Conservation (phyloP, 2,329 filamentous ascomycete genomes). For the Paramyrothecium roridum region DNA sequence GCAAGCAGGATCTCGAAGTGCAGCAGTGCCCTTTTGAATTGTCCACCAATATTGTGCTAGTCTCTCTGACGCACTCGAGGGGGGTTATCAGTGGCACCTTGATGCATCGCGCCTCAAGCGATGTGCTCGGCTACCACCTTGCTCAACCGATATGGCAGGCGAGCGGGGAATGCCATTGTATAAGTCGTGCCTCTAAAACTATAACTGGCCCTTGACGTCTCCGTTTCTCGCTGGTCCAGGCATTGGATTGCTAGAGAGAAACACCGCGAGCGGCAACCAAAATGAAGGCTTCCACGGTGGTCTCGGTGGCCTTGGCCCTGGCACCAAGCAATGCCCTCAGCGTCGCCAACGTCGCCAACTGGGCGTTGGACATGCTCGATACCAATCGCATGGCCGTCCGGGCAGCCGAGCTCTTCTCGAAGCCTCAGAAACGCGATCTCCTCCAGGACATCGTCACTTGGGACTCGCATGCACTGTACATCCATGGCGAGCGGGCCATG, state of each 20-base stretch:
- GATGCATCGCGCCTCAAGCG: not conserved
- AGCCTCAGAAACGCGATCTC: conserved; percentile 17
- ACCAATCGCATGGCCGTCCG: not conserved
- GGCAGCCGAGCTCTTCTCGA: not conserved
- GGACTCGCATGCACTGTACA: conserved; percentile 69
- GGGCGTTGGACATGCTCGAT: conserved; percentile 14
- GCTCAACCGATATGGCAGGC: not conserved
- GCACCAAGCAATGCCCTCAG: conserved; percentile 9
- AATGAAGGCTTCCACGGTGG: conserved; percentile 18
- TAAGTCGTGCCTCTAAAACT: not conserved
- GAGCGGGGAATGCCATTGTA: not conserved
- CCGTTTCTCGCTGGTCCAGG: not conserved
- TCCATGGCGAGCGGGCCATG: conserved; percentile 67
- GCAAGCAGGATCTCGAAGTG: not conserved
- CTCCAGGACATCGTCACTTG: conserved; percentile 55
- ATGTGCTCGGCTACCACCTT: not conserved
- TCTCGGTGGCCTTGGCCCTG: conserved; percentile 9
- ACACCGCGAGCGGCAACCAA: not conserved
- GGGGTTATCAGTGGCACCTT: not conserved
- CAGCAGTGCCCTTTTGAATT: not conserved
- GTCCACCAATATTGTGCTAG: not conserved
- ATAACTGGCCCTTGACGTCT: not conserved
- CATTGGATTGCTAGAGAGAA: not conserved
- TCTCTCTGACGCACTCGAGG: not conserved
- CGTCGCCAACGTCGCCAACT: conserved; percentile 10